These are phyloP conservation scores for Amyloporia xantha DNA, from an alignment of 768 basidiomycete genomes.

Conservation along the genomic window DNA sequence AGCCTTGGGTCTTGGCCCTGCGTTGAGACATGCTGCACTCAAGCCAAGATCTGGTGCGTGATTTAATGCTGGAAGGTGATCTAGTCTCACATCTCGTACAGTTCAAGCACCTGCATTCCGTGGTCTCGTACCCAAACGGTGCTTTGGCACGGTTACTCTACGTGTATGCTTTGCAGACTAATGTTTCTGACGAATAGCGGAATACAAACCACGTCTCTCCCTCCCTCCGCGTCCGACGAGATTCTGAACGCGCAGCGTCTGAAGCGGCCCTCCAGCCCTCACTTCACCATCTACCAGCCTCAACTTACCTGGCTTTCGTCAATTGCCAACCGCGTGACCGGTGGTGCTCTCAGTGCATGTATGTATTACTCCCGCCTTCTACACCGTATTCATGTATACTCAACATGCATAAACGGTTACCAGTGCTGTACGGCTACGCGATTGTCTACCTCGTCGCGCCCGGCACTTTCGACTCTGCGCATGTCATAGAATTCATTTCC, in stretches of 20 bases:
- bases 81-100: conserved; percentile 7
- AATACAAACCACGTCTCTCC: conserved; percentile 60
- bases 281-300: conserved; percentile 95
- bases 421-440: conserved; percentile 85
- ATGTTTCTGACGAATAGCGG: conserved; percentile 28
- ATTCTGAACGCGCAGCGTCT: conserved; percentile 88
- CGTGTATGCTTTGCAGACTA: background rate
- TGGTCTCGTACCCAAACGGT: conserved; percentile 17
- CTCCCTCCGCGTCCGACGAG: conserved; percentile 46
- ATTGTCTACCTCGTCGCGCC: conserved; percentile 83
- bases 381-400: no score
- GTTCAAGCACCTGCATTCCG: conserved; percentile 20
- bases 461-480: conserved; percentile 67
- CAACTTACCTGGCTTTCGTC: conserved; percentile 89
- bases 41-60: conserved; percentile 24
- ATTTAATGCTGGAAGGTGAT: background rate
- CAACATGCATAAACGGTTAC: no score
- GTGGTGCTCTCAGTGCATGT: conserved; percentile 74
- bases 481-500: conserved; percentile 66
- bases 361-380: no score
- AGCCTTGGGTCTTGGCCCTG: conserved; percentile 51
- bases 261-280: conserved; percentile 85
- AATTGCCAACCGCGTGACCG: conserved; percentile 84
- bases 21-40: conserved; percentile 47
- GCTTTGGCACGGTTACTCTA: conserved; percentile 1